Evolutionary conservation across 495 filamentous ascomycete species (phyloP), one percentile per base, ranked within the genome.

Genomic region (Astrocystis sublimbata): DNA sequence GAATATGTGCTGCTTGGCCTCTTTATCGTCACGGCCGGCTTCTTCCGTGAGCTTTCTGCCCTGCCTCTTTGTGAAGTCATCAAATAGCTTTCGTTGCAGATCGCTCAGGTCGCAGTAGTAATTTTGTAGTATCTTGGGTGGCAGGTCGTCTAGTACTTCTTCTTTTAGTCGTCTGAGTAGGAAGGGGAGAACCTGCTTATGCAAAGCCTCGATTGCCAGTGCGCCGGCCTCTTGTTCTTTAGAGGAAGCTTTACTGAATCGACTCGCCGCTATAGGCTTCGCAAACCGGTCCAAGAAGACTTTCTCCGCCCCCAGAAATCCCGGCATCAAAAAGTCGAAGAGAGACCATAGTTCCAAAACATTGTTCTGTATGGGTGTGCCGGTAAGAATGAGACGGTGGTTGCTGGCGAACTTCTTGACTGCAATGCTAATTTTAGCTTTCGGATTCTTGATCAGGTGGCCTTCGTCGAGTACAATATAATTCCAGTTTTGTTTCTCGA

Each of bases 61-160:
- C 71, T 98, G 92, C 66, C 90, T 93, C 83, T 92, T 94, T 26
- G 85, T 88, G 78, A 98, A 98, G 71, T 97, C 92, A 45, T 98
- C 94, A 68, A 97, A 98, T 2, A 98, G 85, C 74, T 89, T 93
- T 78, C 88, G 91, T 74, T 98, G 94, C 26, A 98, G 79, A 30
- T 97, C 94, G 74, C 91, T 96, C 28, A 97, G 92, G 73, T 98
- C 94, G 74, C 94, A 98, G 79, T 98, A 98, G 79, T 98, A 98
- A 74, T 98, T 98, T 69, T 98, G 94, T 19, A 98, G 83, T 68
- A 98, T 98, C 85, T 98, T 98, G 12, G 94, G 94, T 5, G 94
- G 94, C 43, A 98, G 83, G 66, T 98, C 94, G 65, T 98, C 90
- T 45, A 98, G 81, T 7, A 98, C 94, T 73, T 98, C 94, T 76